Percentiles rank a stretch among this genome's conserved stretches.
Conservation (phyloP, 768 basidiomycete species). For the Hericium erinaceus region DNA sequence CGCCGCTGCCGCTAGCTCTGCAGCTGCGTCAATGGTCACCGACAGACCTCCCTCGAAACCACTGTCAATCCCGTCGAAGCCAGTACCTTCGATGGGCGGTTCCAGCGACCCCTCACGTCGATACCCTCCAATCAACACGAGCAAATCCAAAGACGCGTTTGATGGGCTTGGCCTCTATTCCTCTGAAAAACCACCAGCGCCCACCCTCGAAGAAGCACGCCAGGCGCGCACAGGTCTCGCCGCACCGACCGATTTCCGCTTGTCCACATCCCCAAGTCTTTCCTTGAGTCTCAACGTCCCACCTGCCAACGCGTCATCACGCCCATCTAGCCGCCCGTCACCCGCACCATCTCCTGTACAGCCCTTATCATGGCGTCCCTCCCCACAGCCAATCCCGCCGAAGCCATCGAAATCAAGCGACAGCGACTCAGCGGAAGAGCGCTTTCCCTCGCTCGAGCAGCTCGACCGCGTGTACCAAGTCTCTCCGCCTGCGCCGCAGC, state of each 20-base stretch:
- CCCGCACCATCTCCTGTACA: conserved; percentile 8
- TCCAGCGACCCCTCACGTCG: conserved; percentile 2
- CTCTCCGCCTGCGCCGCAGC: neutral
- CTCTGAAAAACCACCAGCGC: conserved; percentile 37
- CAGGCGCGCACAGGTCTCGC: conserved; percentile 64
- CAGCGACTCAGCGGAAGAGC: conserved; percentile 50
- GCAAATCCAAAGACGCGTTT: conserved; percentile 58
- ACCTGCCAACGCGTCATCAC: conserved; percentile 3
- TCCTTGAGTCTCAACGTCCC: conserved; percentile 6
- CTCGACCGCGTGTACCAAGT: conserved; percentile 39
- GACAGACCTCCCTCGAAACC: conserved; percentile 1
- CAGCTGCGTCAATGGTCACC: conserved; percentile 2
- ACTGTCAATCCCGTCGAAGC: neutral
- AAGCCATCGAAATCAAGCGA: conserved; percentile 15
- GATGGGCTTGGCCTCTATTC: conserved; percentile 56
- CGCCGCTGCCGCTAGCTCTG: neutral
- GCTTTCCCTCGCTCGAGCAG: conserved; percentile 85
- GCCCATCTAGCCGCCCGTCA: conserved; percentile 1
- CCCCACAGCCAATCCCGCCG: conserved; percentile 4
- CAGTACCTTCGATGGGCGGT: neutral
- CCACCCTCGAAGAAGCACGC: conserved; percentile 69
- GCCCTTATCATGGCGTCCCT: conserved; percentile 9
- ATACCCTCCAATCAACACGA: conserved; percentile 5
- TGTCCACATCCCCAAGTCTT: neutral
- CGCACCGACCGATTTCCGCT: conserved; percentile 15